These are phyloP conservation scores for Arthrobotrys sinensis DNA, from an alignment of 2,329 filamentous ascomycete species.

Conservation along the genomic window DNA sequence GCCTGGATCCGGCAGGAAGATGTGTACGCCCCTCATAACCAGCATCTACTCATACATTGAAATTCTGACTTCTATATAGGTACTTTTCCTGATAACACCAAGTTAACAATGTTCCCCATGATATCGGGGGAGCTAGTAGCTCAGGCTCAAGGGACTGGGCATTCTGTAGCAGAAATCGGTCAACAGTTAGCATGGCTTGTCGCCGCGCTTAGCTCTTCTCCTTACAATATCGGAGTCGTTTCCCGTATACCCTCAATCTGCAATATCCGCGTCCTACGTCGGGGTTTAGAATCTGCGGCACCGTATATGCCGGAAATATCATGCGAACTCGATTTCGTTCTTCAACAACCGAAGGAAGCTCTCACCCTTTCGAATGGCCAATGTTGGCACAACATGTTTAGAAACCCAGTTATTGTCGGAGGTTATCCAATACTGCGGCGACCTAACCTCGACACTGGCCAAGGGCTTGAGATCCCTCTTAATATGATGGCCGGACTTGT, in stretches of 20 bases:
- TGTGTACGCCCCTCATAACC: not conserved
- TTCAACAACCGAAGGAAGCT: conserved; percentile 10
- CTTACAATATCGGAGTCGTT: conserved; percentile 45
- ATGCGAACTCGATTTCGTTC: conserved; percentile 42
- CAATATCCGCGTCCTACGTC: not conserved
- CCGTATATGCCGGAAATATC: not conserved
- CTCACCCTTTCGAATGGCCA: not conserved
- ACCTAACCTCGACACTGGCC: not conserved
- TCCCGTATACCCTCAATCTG: conserved; percentile 57
- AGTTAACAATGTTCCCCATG: not conserved
- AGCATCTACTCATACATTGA: not conserved
- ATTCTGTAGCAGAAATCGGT: conserved; percentile 66
- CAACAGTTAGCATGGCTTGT: conserved; percentile 67
- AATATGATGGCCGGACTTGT: conserved; percentile 62
- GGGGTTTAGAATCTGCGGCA: not conserved
- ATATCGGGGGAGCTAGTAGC: conserved; percentile 18
- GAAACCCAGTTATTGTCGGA: conserved; percentile 46
- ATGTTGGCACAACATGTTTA: conserved; percentile 58
- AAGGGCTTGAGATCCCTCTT: conserved; percentile 63
- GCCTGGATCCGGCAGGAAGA: not conserved
- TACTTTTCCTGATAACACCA: conserved; percentile 9
- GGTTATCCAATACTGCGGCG: conserved; percentile 54
- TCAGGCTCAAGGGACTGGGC: conserved; percentile 27
- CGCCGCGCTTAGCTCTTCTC: conserved; percentile 65
- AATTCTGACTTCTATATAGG: not conserved